Evolutionary conservation across 352 stramenopile genomes (phyloP).

Genomic region (Phytopythium kandeliae): DNA sequence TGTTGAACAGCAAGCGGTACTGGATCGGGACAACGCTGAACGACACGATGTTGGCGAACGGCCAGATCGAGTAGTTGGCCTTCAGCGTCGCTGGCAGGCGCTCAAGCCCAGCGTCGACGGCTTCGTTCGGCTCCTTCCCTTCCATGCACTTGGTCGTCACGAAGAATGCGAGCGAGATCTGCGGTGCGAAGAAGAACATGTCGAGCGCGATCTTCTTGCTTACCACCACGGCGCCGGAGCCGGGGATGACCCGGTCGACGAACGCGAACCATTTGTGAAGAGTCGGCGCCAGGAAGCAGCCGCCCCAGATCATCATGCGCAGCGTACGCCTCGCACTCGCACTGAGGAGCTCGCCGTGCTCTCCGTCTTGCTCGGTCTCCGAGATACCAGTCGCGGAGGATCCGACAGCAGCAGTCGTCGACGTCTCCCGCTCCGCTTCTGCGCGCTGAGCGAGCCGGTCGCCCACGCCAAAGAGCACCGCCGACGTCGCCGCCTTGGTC

Average conservation of each 20-base stretch:
- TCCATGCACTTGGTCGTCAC: conserved; percentile 36
- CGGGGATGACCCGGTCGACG: conserved; percentile 52
- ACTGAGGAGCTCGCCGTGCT: conserved; percentile 8
- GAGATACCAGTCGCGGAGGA: not conserved
- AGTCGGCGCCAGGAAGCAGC: conserved; percentile 76
- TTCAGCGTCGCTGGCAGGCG: conserved; percentile 30
- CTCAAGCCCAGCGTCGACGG: conserved; percentile 24
- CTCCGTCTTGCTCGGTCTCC: not conserved
- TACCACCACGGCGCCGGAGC: conserved; percentile 17
- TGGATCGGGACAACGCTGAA: conserved; percentile 45
- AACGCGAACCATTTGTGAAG: conserved; percentile 89
- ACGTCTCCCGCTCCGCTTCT: conserved; percentile 2
- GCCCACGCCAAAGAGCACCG: conserved; percentile 32
- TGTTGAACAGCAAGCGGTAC: conserved; percentile 47
- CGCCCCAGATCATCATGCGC: conserved; percentile 85
- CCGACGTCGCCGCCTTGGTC: conserved; percentile 47
- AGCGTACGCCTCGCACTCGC: conserved; percentile 35
- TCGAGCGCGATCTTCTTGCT: conserved; percentile 37
- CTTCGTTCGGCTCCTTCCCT: conserved; percentile 20
- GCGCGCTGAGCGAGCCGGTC: conserved; percentile 44
- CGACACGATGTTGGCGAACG: conserved; percentile 36
- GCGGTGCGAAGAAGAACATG: conserved; percentile 36
- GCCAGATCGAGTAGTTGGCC: conserved; percentile 48
- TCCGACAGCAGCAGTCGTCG: too few species aligned
- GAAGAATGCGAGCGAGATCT: conserved; percentile 35